Evolutionary conservation across 768 basidiomycete genomes (phyloP).

Genomic region (Kwoniella heveanensis): DNA sequence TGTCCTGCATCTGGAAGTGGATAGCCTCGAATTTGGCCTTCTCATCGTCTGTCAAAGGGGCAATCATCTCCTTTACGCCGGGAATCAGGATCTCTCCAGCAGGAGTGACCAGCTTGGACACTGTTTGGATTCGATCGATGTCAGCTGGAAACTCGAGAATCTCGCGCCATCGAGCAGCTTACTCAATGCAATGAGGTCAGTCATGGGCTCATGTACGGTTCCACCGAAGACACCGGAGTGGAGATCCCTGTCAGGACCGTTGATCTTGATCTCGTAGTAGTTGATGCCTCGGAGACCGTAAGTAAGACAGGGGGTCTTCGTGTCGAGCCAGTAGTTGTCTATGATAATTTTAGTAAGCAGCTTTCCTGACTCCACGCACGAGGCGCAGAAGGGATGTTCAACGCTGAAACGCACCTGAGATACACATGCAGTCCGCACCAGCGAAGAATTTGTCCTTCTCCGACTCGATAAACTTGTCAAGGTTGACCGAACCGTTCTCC

Average conservation of each 20-base stretch:
- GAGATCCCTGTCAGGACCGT: slow-evolving; percentile 81
- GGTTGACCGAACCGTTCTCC: slow-evolving; percentile 85
- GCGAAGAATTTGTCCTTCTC: slow-evolving; percentile 81
- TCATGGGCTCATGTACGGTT: slow-evolving; percentile 72
- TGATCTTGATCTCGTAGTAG: slow-evolving; percentile 79
- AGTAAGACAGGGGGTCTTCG: slow-evolving; percentile 61
- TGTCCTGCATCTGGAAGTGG: slow-evolving; percentile 68
- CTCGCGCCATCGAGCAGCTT: slow-evolving; percentile 6
- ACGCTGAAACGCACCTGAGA: slow-evolving; percentile 58
- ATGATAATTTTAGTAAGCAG: neutral
- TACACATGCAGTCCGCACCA: slow-evolving; percentile 89
- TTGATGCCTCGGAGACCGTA: slow-evolving; percentile 85
- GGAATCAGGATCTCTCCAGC: slow-evolving; percentile 83
- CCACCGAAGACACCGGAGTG: slow-evolving; percentile 71
- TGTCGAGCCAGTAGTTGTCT: slow-evolving; percentile 84
- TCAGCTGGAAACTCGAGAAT: slow-evolving; percentile 18
- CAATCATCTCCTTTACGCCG: slow-evolving; percentile 82
- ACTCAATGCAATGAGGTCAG: slow-evolving; percentile 75
- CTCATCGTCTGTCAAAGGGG: slow-evolving; percentile 72
- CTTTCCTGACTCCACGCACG: no score
- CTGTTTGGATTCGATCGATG: slow-evolving; percentile 18
- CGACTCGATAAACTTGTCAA: slow-evolving; percentile 78
- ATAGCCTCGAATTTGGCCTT: slow-evolving; percentile 72
- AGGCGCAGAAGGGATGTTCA: neutral
- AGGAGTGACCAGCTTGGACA: slow-evolving; percentile 79